These are phyloP conservation scores for Coemansia sp. DNA, from an alignment of 192 early-diverging fungal genomes.

Conservation along the genomic window DNA sequence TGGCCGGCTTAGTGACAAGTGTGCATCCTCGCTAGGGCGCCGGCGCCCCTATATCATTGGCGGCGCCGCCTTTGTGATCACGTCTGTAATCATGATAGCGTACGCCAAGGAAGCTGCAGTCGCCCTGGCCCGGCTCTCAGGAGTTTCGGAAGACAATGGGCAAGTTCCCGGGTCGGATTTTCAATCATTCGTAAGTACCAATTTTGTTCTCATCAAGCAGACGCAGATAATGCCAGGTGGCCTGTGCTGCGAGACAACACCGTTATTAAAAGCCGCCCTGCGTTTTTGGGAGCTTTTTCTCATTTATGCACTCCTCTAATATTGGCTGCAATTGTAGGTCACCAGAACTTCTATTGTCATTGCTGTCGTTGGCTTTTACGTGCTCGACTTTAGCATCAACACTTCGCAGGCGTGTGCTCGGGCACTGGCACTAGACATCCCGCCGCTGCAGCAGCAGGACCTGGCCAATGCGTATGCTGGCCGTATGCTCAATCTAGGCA, in stretches of 20 bases:
- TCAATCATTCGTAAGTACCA: slow-evolving; percentile 27
- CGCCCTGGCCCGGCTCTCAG: slow-evolving; percentile 9
- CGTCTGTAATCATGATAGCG: slow-evolving; percentile 37
- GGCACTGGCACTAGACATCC: slow-evolving; percentile 82
- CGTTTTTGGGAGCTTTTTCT: neutral
- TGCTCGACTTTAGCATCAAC: slow-evolving; percentile 92
- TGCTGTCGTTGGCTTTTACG: slow-evolving; percentile 86
- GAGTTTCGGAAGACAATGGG: slow-evolving; percentile 8
- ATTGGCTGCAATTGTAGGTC: slow-evolving; percentile 24
- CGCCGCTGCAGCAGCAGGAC: slow-evolving; percentile 78
- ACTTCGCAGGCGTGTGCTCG: slow-evolving; percentile 81
- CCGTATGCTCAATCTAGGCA: slow-evolving; percentile 85
- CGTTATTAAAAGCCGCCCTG: slow-evolving; percentile 1
- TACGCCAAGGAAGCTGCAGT: slow-evolving; percentile 43
- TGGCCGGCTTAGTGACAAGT: slow-evolving; percentile 78
- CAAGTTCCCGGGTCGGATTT: slow-evolving; percentile 20
- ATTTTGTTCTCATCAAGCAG: neutral
- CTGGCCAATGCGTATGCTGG: slow-evolving; percentile 79
- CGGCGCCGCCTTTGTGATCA: slow-evolving; percentile 57
- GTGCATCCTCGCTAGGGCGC: slow-evolving; percentile 65
- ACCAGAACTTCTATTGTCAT: slow-evolving; percentile 58
- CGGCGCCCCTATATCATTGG: slow-evolving; percentile 82
- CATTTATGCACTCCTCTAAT: slow-evolving; percentile 3
- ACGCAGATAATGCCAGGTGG: neutral
- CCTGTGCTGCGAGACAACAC: slow-evolving; percentile 2